Evolutionary conservation across 2,329 filamentous ascomycete species (phyloP).

Genomic region (Xylaria sp.): DNA sequence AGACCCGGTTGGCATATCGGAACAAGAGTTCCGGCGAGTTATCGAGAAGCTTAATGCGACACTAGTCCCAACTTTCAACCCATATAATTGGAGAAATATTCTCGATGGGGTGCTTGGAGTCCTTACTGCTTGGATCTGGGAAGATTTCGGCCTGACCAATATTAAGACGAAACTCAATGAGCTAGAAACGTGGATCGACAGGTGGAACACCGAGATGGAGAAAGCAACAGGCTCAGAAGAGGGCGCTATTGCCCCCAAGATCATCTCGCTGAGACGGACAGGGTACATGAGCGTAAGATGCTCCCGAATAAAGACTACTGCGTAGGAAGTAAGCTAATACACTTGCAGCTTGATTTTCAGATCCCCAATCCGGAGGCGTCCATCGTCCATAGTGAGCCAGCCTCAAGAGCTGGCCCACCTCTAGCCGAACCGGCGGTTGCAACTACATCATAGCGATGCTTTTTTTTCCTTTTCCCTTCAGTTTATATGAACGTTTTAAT

Average conservation of each 20-base stretch:
- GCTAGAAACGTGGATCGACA: conserved; percentile 81
- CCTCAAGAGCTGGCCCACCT: conserved; percentile 43
- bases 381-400: conserved; percentile 54
- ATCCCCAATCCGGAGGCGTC: conserved; percentile 78
- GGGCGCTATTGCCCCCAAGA: conserved; percentile 63
- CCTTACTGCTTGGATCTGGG: conserved; percentile 92
- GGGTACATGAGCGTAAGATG: conserved; percentile 82
- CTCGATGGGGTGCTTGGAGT: conserved; percentile 80
- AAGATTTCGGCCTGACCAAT: conserved; percentile 80
- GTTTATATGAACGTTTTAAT: conserved; percentile 13
- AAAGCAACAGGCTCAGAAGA: conserved; percentile 59
- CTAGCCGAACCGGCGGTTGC: conserved; percentile 13
- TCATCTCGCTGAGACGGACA: conserved; percentile 79
- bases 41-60: conserved; percentile 83
- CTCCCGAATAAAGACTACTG: neutral
- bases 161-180: conserved; percentile 73
- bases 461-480: neutral
- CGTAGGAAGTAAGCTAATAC: conserved; percentile 31
- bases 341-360: conserved; percentile 73
- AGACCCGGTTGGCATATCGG: conserved; percentile 79
- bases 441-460: conserved; percentile 8
- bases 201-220: conserved; percentile 80
- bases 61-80: conserved; percentile 78
- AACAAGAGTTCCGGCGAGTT: conserved; percentile 83
- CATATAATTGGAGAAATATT: conserved; percentile 76